Evolutionary conservation across 1,284 basidiomycete genomes (phyloP).

Genomic region (Kalmanozyma brasiliensis): DNA sequence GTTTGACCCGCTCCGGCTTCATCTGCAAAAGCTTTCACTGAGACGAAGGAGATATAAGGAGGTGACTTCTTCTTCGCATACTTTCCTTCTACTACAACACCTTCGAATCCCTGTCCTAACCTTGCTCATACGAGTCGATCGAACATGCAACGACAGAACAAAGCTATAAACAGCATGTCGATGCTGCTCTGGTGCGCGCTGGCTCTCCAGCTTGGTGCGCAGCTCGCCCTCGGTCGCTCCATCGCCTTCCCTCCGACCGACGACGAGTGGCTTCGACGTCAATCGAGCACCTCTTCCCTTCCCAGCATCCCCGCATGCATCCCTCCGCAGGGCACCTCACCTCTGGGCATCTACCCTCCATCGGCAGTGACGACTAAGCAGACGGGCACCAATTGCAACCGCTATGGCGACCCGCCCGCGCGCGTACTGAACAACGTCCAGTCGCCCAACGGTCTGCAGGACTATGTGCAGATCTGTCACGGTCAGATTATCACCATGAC

Average conservation of each 20-base stretch:
- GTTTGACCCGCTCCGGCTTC: too few relatives aligned
- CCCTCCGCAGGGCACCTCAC: slow-evolving; percentile 17
- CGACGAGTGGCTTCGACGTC: slow-evolving; percentile 16
- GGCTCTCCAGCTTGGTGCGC: slow-evolving; percentile 12
- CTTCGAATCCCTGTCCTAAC: too few relatives aligned
- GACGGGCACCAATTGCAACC: slow-evolving; percentile 21
- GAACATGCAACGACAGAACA: neutral
- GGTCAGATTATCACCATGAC: slow-evolving; percentile 20
- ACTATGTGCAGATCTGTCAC: slow-evolving; percentile 23
- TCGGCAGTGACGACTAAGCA: slow-evolving; percentile 34
- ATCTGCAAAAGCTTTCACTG: too few relatives aligned
- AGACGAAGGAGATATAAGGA: too few relatives aligned
- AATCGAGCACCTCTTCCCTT: neutral
- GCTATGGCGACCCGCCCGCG: slow-evolving; percentile 24
- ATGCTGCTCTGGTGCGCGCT: slow-evolving; percentile 21
- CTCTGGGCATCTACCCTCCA: slow-evolving; percentile 12
- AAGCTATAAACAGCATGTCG: neutral
- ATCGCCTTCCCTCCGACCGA: slow-evolving; percentile 3
- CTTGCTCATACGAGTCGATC: too few relatives aligned
- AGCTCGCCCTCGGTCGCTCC: slow-evolving; percentile 10
- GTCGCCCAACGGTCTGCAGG: slow-evolving; percentile 25
- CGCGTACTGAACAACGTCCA: slow-evolving; percentile 14
- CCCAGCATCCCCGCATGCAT: slow-evolving; percentile 10
- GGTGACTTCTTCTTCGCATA: too few relatives aligned
- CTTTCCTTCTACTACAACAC: too few relatives aligned